A percentile compares a stretch with the other conserved stretches of the same genome.
These are phyloP conservation scores for Penicillium sp. DNA, from an alignment of 2,329 filamentous ascomycete species.

Conservation along the genomic window DNA sequence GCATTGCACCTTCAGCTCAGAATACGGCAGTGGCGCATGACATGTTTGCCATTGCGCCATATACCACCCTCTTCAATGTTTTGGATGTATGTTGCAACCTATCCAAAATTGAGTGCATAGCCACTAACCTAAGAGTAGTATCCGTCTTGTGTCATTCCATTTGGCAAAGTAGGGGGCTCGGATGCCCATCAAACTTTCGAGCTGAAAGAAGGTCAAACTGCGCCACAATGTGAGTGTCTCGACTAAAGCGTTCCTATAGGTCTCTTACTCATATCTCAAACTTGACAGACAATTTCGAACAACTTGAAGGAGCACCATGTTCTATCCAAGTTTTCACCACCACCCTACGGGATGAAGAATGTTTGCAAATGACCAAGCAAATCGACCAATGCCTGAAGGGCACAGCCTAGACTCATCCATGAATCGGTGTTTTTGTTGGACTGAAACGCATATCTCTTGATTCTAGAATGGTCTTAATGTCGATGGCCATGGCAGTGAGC, in stretches of 20 bases:
- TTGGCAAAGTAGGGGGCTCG: conserved; percentile 24
- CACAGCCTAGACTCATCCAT: not conserved
- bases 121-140: conserved; percentile 40
- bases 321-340: conserved; percentile 35
- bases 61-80: conserved; percentile 55
- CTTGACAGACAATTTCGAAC: conserved; percentile 28
- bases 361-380: conserved; percentile 31
- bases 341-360: conserved; percentile 37
- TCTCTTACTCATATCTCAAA: conserved; percentile 1
- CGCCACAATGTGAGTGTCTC: conserved; percentile 27
- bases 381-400: conserved; percentile 32
- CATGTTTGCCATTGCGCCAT: conserved; percentile 37
- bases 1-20: conserved; percentile 53
- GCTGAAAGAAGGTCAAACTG: conserved; percentile 20
- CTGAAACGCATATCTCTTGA: too few species aligned
- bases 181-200: conserved; percentile 19
- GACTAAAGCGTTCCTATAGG: not conserved
- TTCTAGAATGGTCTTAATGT: not conserved
- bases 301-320: conserved; percentile 34
- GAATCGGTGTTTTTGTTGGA: too few species aligned
- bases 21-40: conserved; percentile 58
- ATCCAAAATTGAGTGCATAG: not conserved
- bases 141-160: conserved; percentile 55
- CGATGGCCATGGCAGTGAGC: not conserved
- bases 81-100: conserved; percentile 49